Evolutionary conservation across 768 basidiomycete species (phyloP).

Genomic region (Panaeolus cyanescens): DNA sequence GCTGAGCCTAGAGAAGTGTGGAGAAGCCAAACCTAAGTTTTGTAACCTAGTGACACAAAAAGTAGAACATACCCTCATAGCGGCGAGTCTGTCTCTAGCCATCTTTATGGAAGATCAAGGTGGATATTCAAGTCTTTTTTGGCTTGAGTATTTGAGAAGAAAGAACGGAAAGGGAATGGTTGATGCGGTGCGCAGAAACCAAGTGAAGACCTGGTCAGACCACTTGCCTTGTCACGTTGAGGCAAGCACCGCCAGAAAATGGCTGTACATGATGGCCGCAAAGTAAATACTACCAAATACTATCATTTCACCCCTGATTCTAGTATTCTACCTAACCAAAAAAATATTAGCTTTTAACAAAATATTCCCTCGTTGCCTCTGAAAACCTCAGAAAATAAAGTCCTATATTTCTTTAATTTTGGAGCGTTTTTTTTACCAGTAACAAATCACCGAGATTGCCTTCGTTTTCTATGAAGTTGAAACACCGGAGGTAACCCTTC

Average conservation of each 20-base stretch:
- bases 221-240: conserved; percentile 7
- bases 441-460: no score
- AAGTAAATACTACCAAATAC: conserved; percentile 21
- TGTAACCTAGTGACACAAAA: conserved; percentile 7
- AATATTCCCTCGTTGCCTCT: no score
- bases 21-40: conserved; percentile 12
- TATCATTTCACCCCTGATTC: neutral
- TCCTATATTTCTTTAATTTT: no score
- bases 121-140: conserved; percentile 13
- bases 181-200: conserved; percentile 21
- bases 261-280: conserved; percentile 20
- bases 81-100: conserved; percentile 92
- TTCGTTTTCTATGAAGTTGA: no score
- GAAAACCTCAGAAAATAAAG: no score
- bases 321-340: no score
- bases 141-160: conserved; percentile 24
- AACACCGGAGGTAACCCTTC: no score
- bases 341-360: no score
- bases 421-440: no score
- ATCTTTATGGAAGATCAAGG: conserved; percentile 32
- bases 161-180: conserved; percentile 12
- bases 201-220: conserved; percentile 17
- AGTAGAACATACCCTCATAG: conserved; percentile 63
- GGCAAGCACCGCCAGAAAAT: conserved; percentile 10
- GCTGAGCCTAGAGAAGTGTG: conserved; percentile 52